Conservation (phyloP, 768 basidiomycete genomes). For the Russula earlei region DNA sequence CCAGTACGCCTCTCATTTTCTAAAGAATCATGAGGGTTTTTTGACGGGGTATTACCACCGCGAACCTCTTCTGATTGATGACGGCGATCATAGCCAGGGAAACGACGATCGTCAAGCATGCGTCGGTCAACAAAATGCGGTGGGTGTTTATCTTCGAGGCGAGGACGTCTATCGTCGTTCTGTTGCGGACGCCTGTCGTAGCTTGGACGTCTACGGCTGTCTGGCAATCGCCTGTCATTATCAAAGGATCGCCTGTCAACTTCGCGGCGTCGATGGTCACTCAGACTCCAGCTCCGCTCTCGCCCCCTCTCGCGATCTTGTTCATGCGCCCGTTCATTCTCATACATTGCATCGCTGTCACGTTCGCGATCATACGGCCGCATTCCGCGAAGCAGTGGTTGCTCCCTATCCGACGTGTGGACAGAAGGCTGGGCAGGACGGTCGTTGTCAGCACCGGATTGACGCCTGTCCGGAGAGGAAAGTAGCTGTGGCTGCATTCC, state of each 20-base stretch:
- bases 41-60: conserved; percentile 15
- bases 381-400: conserved; percentile 24
- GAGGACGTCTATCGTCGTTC: conserved; percentile 20
- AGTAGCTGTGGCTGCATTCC: not conserved
- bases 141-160: conserved; percentile 20
- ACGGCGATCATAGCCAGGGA: conserved; percentile 15
- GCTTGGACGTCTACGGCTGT: conserved; percentile 33
- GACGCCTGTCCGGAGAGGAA: conserved; percentile 7
- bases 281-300: conserved; percentile 30
- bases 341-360: conserved; percentile 31
- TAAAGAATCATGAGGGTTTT: not conserved
- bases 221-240: conserved; percentile 33
- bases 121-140: conserved; percentile 12
- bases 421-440: conserved; percentile 22
- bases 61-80: conserved; percentile 10
- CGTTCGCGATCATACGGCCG: conserved; percentile 28
- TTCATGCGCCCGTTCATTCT: conserved; percentile 13
- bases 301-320: conserved; percentile 19
- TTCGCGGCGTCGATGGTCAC: conserved; percentile 27
- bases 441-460: conserved; percentile 16
- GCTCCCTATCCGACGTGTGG: conserved; percentile 21
- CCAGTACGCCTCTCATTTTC: conserved; percentile 6
- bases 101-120: not conserved
- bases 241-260: conserved; percentile 34
- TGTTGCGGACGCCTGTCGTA: conserved; percentile 7